Percentiles rank a stretch among this genome's conserved stretches.
Evolutionary conservation across 305 asterid genomes (phyloP).

Genomic region (Fraxinus sp.): DNA sequence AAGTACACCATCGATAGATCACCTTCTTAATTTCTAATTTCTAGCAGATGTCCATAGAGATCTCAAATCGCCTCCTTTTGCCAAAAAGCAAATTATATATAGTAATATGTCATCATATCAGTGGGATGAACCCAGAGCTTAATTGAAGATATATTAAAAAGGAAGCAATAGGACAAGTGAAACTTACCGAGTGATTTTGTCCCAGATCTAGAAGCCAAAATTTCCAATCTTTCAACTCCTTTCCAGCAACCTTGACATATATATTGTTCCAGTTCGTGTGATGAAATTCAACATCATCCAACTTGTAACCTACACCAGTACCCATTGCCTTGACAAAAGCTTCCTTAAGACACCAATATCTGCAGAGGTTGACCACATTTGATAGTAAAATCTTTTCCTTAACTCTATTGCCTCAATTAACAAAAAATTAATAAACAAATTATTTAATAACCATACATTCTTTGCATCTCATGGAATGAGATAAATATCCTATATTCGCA

Average conservation of each 20-base stretch:
- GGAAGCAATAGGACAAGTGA: neutral
- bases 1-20: neutral
- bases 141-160: neutral
- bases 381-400: neutral
- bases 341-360: slow-evolving; percentile 97
- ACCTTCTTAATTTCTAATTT: neutral
- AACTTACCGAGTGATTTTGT: slow-evolving; percentile 58
- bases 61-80: neutral
- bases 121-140: neutral
- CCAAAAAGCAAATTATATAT: neutral
- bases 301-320: slow-evolving; percentile 60
- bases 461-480: neutral
- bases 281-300: slow-evolving; percentile 75
- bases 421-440: neutral
- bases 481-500: neutral
- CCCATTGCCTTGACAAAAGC: slow-evolving; percentile 90
- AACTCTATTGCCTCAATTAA: neutral
- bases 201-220: slow-evolving; percentile 69
- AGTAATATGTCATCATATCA: neutral
- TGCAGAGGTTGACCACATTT: slow-evolving; percentile 32
- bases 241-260: slow-evolving; percentile 60
- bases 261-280: slow-evolving; percentile 68
- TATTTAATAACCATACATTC: neutral
- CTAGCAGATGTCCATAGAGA: neutral
- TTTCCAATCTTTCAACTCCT: slow-evolving; percentile 73